Evolutionary conservation across 2,329 filamentous ascomycete genomes (phyloP), one percentile per base, ranked within the genome.

Genomic region (Passalora sequoiae): DNA sequence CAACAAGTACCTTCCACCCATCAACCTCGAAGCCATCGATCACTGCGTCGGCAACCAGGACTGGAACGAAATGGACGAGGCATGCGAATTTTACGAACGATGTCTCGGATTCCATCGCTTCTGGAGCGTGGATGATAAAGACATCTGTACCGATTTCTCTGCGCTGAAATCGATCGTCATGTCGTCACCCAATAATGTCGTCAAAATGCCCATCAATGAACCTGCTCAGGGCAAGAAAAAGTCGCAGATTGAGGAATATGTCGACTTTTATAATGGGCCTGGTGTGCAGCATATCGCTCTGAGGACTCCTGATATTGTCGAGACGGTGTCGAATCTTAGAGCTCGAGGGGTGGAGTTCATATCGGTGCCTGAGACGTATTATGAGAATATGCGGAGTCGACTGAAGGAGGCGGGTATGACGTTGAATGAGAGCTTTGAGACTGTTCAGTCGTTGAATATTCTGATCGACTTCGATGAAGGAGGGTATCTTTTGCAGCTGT

Each of bases 161-260:
- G 89, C 91, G 7, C 75, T 96, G 36, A 88, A 83, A 69, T 86
- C 80, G 60, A 82, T 96, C 60, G 91, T 96, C 62, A 95, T 96
- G 89, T 80, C 85, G 30, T 87, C 83, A 4, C 38, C 80, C 47
- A 87, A 89, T 70, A 84, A 91, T 45, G 66, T 84, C 4, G 88
- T 96, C 68, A 96, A 96, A 72, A 96, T 96, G 89, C 91, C 91
- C 59, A 94, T 97, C 77, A 96, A 96, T 73, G 89, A 96, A 70
- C 91, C 91, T 1, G 91, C 91, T 0, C 73, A 78, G 1, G 91
- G 89, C 46, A 92, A 92, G 72, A 91, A 87, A 69, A 86, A 88
- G 67, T 87, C 82, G 8, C 91, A 97, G 70, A 96, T 97, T 57
- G 89, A 96, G 66, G 91, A 96, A 44, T 73, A 72, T 44, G 81